Conservation (phyloP, 2,329 filamentous ascomycete genomes). For the Saccharata proteae region DNA sequence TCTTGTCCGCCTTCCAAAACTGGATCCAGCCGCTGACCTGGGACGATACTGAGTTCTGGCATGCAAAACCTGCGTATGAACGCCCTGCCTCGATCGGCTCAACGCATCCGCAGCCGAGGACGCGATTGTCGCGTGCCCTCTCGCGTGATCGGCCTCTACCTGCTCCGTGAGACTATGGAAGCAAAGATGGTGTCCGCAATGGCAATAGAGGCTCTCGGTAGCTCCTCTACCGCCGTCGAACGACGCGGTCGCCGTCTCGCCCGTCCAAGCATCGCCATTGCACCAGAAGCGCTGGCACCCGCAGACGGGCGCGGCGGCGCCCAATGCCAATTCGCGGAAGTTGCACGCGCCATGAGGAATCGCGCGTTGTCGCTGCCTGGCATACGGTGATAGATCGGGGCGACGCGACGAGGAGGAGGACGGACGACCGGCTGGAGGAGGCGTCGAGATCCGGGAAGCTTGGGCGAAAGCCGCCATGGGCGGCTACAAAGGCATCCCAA, state of each 20-base stretch:
- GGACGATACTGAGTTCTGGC: no score
- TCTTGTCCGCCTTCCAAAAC: no score
- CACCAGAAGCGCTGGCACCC: constrained; percentile 43
- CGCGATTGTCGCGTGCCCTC: no score
- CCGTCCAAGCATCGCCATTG: constrained; percentile 15
- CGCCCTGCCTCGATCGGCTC: no score
- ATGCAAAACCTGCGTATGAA: no score
- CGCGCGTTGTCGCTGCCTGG: no score
- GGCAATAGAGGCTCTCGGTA: constrained; percentile 32
- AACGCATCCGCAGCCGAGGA: no score
- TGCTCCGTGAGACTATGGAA: constrained; percentile 31
- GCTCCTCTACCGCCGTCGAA: constrained; percentile 17
- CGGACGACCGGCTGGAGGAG: constrained; percentile 11
- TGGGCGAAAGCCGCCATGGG: constrained; percentile 24
- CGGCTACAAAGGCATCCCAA: constrained; percentile 13
- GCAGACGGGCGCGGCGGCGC: constrained; percentile 33
- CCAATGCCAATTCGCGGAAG: constrained; percentile 34
- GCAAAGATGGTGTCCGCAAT: constrained; percentile 46
- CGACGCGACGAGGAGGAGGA: constrained; percentile 14
- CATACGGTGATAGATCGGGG: no score
- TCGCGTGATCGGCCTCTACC: no score
- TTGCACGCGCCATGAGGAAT: constrained; percentile 42
- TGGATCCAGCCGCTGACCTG: no score
- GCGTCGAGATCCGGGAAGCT: constrained; percentile 12
- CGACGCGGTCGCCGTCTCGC: not conserved